phyloP scores from a whole-genome alignment of 1,139 yeast species.

The Debaryomyces udenii region DNA sequence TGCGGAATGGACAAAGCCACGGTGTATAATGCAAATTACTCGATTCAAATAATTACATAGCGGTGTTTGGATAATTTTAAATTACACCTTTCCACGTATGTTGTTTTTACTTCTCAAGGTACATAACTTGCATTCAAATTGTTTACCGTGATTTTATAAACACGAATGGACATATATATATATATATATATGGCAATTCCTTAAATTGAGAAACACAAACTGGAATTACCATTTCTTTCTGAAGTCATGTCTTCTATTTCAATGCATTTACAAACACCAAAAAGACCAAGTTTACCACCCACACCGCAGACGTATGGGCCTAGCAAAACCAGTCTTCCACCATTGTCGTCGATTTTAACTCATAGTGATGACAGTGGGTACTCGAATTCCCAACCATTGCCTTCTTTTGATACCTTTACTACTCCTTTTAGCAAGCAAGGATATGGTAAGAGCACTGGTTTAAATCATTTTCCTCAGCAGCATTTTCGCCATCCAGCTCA shows the following conservation, averaged over 20 bases:
- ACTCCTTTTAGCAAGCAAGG: slow-evolving; percentile 16
- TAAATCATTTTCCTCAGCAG: slow-evolving; percentile 8
- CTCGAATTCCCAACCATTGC: slow-evolving; percentile 14
- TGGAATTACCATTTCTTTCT: background rate
- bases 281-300: slow-evolving; percentile 33
- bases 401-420: slow-evolving; percentile 28
- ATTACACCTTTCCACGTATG: slow-evolving; percentile 4
- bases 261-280: slow-evolving; percentile 33
- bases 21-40: slow-evolving; percentile 1
- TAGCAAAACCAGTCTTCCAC: slow-evolving; percentile 40
- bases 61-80: background rate
- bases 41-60: slow-evolving; percentile 6
- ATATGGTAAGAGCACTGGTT: slow-evolving; percentile 10
- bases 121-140: slow-evolving; percentile 8
- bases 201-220: background rate
- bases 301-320: slow-evolving; percentile 25
- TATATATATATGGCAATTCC: slow-evolving; percentile 2
- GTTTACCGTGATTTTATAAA: slow-evolving; percentile 7
- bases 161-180: background rate
- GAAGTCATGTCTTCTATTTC: slow-evolving; percentile 8
- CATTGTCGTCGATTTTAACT: slow-evolving; percentile 39
- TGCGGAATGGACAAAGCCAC: slow-evolving; percentile 1
- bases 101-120: slow-evolving; percentile 9
- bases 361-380: slow-evolving; percentile 18
- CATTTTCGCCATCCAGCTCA: slow-evolving; percentile 12